Conservation (phyloP, 768 basidiomycete species). For the Panaeolus papilionaceus region DNA sequence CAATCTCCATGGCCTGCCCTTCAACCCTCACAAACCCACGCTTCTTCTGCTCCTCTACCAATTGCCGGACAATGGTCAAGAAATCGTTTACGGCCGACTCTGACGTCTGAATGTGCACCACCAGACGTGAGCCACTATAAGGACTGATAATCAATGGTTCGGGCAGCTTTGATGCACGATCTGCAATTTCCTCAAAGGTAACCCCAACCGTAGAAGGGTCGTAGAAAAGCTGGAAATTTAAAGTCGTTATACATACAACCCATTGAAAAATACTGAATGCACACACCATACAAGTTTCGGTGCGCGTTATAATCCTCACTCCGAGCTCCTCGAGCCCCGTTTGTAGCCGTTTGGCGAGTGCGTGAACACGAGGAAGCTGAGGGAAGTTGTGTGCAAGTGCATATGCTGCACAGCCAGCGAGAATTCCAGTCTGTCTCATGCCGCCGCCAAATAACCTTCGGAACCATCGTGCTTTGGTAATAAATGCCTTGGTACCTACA, state of each 20-base stretch:
- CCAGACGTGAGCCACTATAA: constrained; percentile 74
- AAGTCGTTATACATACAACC: neutral
- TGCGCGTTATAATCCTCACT: constrained; percentile 73
- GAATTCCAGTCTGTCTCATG: constrained; percentile 92
- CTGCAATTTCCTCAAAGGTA: constrained; percentile 70
- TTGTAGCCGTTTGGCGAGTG: constrained; percentile 72
- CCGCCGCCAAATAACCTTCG: constrained; percentile 95
- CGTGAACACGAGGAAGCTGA: constrained; percentile 74
- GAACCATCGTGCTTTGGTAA: constrained; percentile 85
- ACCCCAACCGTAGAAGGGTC: constrained; percentile 78
- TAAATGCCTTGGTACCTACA: constrained; percentile 81
- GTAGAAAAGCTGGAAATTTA: constrained; percentile 70
- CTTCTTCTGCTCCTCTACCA: constrained; percentile 74
- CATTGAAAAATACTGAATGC: neutral
- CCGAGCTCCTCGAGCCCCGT: constrained; percentile 77
- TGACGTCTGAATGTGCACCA: constrained; percentile 87
- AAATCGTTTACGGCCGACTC: constrained; percentile 83
- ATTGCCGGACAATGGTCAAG: constrained; percentile 59
- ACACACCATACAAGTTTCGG: constrained; percentile 90
- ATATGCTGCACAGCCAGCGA: constrained; percentile 87
- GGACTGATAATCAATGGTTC: constrained; percentile 55
- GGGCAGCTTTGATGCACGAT: constrained; percentile 65
- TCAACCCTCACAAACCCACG: constrained; percentile 49
- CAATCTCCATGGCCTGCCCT: neutral
- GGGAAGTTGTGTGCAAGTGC: constrained; percentile 87